Evolutionary conservation across 108 stramenopile species (phyloP).

Genomic region (Bacterosira constricta): DNA sequence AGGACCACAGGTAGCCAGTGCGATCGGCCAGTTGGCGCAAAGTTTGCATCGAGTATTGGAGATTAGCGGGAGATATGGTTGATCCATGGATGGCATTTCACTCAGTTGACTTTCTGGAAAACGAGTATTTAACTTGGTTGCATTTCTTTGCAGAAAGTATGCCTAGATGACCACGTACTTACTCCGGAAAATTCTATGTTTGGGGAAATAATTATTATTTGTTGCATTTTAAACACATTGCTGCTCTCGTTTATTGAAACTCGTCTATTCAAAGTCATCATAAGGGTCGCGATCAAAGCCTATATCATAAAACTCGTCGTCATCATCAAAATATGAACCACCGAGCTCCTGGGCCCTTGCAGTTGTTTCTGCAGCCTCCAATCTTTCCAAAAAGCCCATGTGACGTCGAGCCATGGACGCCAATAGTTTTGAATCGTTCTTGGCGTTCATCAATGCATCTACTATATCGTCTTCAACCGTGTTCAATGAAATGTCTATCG

Average conservation of each 20-base stretch:
- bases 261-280: neutral
- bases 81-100: too few relatives aligned
- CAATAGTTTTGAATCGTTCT: conserved; percentile 37
- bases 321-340: conserved; percentile 12
- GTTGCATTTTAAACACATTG: neutral
- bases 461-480: conserved; percentile 64
- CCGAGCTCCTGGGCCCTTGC: conserved; percentile 1
- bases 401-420: conserved; percentile 70
- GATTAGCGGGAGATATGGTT: too few relatives aligned
- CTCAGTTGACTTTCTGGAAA: too few relatives aligned
- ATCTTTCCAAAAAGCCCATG: conserved; percentile 52
- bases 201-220: too few relatives aligned
- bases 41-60: too few relatives aligned
- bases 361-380: conserved; percentile 47
- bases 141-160: too few relatives aligned
- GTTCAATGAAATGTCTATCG: conserved; percentile 73
- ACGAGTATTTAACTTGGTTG: too few relatives aligned
- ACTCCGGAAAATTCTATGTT: too few relatives aligned
- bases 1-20: too few relatives aligned
- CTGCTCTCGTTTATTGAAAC: neutral
- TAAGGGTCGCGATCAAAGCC: conserved; percentile 20
- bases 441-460: conserved; percentile 48
- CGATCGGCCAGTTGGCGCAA: too few relatives aligned
- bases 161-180: too few relatives aligned
- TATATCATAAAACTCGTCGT: conserved; percentile 14